Evolutionary conservation across 1,284 basidiomycete species (phyloP).

Genomic region (Athelia sp.): DNA sequence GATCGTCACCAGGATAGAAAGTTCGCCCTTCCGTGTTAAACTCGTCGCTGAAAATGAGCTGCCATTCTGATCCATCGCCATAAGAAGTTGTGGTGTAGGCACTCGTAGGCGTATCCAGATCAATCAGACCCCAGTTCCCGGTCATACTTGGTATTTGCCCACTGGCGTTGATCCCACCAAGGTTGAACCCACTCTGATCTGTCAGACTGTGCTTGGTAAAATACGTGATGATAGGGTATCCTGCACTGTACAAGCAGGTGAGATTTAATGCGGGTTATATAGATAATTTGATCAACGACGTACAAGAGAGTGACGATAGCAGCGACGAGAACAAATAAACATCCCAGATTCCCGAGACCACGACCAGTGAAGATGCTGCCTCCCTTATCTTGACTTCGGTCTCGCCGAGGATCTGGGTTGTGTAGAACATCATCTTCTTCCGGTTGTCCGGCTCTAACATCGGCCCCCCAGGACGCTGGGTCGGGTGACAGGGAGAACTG

Average conservation of each 20-base stretch:
- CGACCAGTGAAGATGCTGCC: slow-evolving; percentile 29
- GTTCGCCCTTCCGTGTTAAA: slow-evolving; percentile 59
- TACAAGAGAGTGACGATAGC: slow-evolving; percentile 22
- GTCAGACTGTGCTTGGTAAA: slow-evolving; percentile 19
- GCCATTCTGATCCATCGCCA: slow-evolving; percentile 29
- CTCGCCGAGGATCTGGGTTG: slow-evolving; percentile 20
- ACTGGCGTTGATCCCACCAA: slow-evolving; percentile 43
- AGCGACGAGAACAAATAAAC: slow-evolving; percentile 27
- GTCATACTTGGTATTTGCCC: slow-evolving; percentile 23
- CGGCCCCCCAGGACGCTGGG: slow-evolving; percentile 20
- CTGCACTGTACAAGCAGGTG: slow-evolving; percentile 20
- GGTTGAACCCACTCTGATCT: slow-evolving; percentile 29
- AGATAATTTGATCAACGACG: background rate
- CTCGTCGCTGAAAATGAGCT: slow-evolving; percentile 67
- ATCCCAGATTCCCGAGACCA: slow-evolving; percentile 37
- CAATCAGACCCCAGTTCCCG: slow-evolving; percentile 41
- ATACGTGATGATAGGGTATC: slow-evolving; percentile 42
- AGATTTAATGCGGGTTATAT: background rate
- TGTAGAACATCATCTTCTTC: slow-evolving; percentile 27
- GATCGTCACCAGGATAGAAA: slow-evolving; percentile 49
- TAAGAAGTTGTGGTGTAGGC: slow-evolving; percentile 36
- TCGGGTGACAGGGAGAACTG: slow-evolving; percentile 24
- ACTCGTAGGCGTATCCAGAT: slow-evolving; percentile 42
- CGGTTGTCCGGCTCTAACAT: slow-evolving; percentile 10
- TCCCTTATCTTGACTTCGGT: slow-evolving; percentile 16